Base-by-base conservation (phyloP, 2,329 filamentous ascomycete genomes). In the Clarireedia paspali region DNA sequence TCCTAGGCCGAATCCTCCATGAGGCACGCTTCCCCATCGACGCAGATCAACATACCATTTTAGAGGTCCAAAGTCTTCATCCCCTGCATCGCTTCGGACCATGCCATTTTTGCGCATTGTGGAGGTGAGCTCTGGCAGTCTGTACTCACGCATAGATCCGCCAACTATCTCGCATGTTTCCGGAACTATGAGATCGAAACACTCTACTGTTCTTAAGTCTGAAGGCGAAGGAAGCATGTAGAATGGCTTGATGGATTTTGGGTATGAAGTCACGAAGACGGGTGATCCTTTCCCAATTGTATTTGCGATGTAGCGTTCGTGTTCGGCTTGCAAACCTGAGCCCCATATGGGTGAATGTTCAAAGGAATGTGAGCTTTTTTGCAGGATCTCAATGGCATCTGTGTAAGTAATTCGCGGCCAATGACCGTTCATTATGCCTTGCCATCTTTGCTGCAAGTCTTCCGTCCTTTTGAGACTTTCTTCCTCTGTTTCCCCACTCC, bases 181-280 rank as follows among this genome's bases (percentile, higher is more conserved):
- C 10, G 85, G 85, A 20, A 88, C 76, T 4, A 89, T 76, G 26
- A 89, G 76, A 69, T 89, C 86, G 67, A 89, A 89, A 69, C 85
- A 88, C 23, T 84, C 82, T 3, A 84, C 84, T 2, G 84, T 88
- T 42, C 66, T 63, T 15, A 48, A 46, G 20, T 42, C 34, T 54
- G 50, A 56, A 20, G 64, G 56, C 1, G 80, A 81, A 15, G 83
- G 81, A 2, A 81, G 71, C 88, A 91, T 91, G 71, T 91, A 99
- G 73, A 97, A 99, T 10, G 92, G 89, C 73, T 99, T 99, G 70
- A 94, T 84, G 48, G 78, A 76, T 62, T 82, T 82, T n/a, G 94
- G 94, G 68, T 96, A 99, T 70, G 96, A 80, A 14, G 91, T 97
- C 61, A 99, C 84, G 69, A 97, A 97, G 46, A 97, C 78, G 6